Percentiles rank a stretch among this genome's conserved stretches.
These are phyloP conservation scores for Psophocarpus tetragonolobus DNA, from an alignment of 306 rosid genomes.

Conservation along the genomic window DNA sequence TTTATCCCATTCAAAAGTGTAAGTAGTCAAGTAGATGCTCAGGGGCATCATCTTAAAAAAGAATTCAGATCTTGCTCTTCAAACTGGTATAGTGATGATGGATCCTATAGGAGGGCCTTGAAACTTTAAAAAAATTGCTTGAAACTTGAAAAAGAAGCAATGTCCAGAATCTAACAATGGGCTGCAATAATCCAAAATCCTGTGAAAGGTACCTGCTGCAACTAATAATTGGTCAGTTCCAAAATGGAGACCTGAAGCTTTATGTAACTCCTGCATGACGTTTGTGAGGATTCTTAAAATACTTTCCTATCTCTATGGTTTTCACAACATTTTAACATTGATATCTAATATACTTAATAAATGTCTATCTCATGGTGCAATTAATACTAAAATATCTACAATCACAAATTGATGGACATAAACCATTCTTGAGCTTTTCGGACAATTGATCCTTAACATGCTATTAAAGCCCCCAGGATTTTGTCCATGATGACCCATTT, in stretches of 20 bases:
- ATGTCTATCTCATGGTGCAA: background rate
- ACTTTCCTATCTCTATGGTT: background rate
- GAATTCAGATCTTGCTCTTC: background rate
- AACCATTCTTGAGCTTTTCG: background rate
- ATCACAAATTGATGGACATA: background rate
- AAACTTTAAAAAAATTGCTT: background rate
- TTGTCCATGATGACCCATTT: background rate
- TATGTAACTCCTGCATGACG: background rate
- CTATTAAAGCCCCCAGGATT: background rate
- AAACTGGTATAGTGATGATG: background rate
- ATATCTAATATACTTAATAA: background rate
- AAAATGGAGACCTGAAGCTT: constrained; percentile 22
- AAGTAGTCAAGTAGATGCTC: background rate
- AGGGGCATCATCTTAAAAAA: background rate
- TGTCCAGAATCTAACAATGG: background rate
- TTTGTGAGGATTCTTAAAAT: constrained; percentile 2
- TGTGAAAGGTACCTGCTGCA: background rate
- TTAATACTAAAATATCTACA: background rate
- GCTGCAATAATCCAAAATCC: background rate
- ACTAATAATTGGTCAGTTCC: background rate
- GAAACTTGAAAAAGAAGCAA: background rate
- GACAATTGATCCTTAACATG: background rate
- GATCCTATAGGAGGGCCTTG: background rate
- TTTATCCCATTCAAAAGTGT: background rate
- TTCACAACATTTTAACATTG: background rate